Evolutionary conservation across 2,329 filamentous ascomycete species (phyloP), one percentile per base, ranked within the genome.

Genomic region (Sporothrix humicola): DNA sequence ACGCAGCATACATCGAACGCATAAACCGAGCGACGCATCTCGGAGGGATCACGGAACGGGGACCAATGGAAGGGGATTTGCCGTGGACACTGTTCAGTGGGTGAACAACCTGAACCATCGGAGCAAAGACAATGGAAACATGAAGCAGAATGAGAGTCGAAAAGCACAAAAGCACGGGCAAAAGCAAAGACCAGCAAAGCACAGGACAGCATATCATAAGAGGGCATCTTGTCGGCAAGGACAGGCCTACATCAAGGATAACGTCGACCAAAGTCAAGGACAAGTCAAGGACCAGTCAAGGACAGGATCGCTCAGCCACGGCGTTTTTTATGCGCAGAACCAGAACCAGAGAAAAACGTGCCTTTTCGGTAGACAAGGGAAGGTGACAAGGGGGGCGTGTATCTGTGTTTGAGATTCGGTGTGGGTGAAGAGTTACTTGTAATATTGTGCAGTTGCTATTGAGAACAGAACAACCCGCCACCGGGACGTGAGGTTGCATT

Each of bases 251-350:
- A 9, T 17, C 9, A 68, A 42, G 31, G 12, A 31, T 42, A 52
- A 7, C 1, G 6, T 20, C 48, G 7, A 52, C 15, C 10, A 7
- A 2, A 52, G 48, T n/a, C 46, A 48, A 48, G 12, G 13, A 50
- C 48, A 50, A 26, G 23, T 26, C 23, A 26, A 26, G 23, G 48
- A 5, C 5, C 2, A 6, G n/a, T 23, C n/a, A 37, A 42, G 20
- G 23, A 31, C 63, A 69, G 71, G 44, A 66, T 15, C 48, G 37
- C 73, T 72, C 73, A 68, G 73, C 73, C 73, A 73, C 59, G 61
- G 65, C 73, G 37, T 59, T 68, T 9, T 73, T 71, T 15, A 71
- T 71, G 72, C 73, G 48, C 46, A 69, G 26, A 17, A 42, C 17
- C 17, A 37, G 26, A 37, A 42, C 17, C 17, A 37, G 26, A 37